A percentile compares a stretch with the other conserved stretches of the same genome.
These are phyloP conservation scores for Cenchrus purpureus DNA, from an alignment of 176 grass and related monocot genomes.

Conservation along the genomic window DNA sequence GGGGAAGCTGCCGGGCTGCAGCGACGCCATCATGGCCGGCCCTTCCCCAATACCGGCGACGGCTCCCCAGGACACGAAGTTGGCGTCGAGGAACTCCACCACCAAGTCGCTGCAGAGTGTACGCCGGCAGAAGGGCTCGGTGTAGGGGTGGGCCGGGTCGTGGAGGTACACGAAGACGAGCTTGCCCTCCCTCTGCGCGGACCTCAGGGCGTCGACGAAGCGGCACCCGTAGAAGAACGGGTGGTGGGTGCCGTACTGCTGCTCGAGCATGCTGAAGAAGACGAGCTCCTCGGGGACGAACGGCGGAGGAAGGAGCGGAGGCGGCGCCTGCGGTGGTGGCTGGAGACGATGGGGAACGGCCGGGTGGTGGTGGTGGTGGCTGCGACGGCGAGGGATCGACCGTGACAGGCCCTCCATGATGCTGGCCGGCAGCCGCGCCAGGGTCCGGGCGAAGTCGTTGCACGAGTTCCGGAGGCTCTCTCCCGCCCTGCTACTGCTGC, in stretches of 20 bases:
- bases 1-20: conserved; percentile 61
- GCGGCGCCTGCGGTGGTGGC: conserved; percentile 4
- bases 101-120: conserved; percentile 72
- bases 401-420: conserved; percentile 55
- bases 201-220: conserved; percentile 55
- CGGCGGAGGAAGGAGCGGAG: neutral
- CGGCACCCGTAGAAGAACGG: conserved; percentile 80
- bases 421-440: conserved; percentile 47
- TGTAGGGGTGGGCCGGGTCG: conserved; percentile 48
- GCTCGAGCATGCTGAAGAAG: conserved; percentile 65
- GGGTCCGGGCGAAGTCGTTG: conserved; percentile 49
- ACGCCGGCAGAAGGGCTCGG: conserved; percentile 55
- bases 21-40: conserved; percentile 40
- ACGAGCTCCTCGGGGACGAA: conserved; percentile 55
- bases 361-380: neutral
- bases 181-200: conserved; percentile 59
- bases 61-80: conserved; percentile 72
- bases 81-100: conserved; percentile 74
- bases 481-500: neutral
- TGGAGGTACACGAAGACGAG: conserved; percentile 76
- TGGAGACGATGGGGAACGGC: neutral
- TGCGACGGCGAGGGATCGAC: conserved; percentile 46
- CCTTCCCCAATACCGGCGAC: conserved; percentile 50
- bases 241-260: conserved; percentile 56
- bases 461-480: conserved; percentile 49